phyloP scores from a whole-genome alignment of 2,329 filamentous ascomycete genomes.

The Fusarium verrucosum region DNA sequence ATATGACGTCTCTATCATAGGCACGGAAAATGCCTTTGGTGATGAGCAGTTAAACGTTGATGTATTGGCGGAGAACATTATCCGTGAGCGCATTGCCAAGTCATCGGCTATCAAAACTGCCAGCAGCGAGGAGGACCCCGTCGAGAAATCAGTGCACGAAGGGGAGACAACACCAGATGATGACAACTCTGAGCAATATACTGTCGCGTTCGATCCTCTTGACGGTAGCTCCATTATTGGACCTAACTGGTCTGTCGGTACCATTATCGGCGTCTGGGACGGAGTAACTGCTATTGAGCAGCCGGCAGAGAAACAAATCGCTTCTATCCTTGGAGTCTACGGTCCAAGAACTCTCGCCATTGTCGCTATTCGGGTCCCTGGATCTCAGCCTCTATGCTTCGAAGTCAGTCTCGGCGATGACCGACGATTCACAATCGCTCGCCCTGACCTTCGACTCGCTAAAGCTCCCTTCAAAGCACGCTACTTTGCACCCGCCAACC shows the following conservation, averaged over 20 bases:
- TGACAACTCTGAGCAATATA: conserved; percentile 57
- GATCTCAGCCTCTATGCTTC: conserved; percentile 54
- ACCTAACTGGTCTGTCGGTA: conserved; percentile 66
- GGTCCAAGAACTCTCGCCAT: conserved; percentile 66
- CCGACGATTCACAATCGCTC: conserved; percentile 51
- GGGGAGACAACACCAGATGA: conserved; percentile 1
- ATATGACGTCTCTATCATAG: conserved; percentile 58
- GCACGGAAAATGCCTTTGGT: conserved; percentile 65
- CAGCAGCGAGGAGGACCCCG: conserved; percentile 69
- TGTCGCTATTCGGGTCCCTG: conserved; percentile 62
- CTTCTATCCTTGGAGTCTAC: conserved; percentile 62
- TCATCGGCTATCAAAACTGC: conserved; percentile 60
- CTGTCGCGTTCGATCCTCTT: conserved; percentile 70
- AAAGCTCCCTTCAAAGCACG: conserved; percentile 56
- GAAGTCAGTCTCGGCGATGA: conserved; percentile 58
- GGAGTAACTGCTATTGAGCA: conserved; percentile 56
- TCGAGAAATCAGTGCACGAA: conserved; percentile 52
- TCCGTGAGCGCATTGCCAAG: conserved; percentile 55
- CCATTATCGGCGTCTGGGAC: conserved; percentile 69
- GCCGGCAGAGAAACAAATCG: conserved; percentile 56
- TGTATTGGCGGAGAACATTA: conserved; percentile 58
- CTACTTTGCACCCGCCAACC: conserved; percentile 71
- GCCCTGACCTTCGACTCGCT: conserved; percentile 52
- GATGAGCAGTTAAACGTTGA: conserved; percentile 69
- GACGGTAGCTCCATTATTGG: conserved; percentile 70